phyloP scores from a whole-genome alignment of 1,139 yeast genomes.

The Suhomyces kunorum region DNA sequence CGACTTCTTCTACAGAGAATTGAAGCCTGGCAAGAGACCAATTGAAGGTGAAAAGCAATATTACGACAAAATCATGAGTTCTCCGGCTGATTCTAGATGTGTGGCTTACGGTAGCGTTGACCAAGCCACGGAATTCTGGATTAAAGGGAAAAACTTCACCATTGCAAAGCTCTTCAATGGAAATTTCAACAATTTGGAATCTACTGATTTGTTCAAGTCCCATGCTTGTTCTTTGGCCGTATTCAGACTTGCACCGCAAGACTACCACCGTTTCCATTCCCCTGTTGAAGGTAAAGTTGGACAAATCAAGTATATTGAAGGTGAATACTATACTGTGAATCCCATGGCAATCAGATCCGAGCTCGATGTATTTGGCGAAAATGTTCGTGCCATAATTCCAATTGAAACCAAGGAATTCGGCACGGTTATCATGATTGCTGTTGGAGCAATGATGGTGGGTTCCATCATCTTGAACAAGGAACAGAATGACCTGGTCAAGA shows the following conservation, averaged over 20 bases:
- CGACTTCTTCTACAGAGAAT: conserved; percentile 81
- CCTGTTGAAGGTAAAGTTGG: conserved; percentile 80
- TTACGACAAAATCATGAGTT: conserved; percentile 53
- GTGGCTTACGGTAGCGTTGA: conserved; percentile 64
- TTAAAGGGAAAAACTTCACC: conserved; percentile 81
- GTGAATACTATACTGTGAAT: conserved; percentile 93
- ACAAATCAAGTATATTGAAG: conserved; percentile 67
- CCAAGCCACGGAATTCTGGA: conserved; percentile 81
- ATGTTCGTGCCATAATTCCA: conserved; percentile 75
- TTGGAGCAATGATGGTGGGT: conserved; percentile 99
- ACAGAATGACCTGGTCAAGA: conserved; percentile 55
- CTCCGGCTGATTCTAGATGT: conserved; percentile 90
- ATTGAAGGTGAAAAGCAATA: conserved; percentile 54
- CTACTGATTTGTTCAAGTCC: conserved; percentile 38
- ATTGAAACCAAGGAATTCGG: conserved; percentile 77
- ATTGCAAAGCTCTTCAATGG: conserved; percentile 63
- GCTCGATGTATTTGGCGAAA: conserved; percentile 91
- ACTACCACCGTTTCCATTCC: conserved; percentile 89
- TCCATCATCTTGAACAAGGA: conserved; percentile 74
- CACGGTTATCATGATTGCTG: conserved; percentile 71
- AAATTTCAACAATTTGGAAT: conserved; percentile 52
- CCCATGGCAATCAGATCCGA: conserved; percentile 94
- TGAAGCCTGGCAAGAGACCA: conserved; percentile 70
- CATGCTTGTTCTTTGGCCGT: conserved; percentile 65
- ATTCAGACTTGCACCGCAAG: conserved; percentile 94